Conservation (phyloP, 164 flowering plant genomes). For the Magnolia kwangsiensis region DNA sequence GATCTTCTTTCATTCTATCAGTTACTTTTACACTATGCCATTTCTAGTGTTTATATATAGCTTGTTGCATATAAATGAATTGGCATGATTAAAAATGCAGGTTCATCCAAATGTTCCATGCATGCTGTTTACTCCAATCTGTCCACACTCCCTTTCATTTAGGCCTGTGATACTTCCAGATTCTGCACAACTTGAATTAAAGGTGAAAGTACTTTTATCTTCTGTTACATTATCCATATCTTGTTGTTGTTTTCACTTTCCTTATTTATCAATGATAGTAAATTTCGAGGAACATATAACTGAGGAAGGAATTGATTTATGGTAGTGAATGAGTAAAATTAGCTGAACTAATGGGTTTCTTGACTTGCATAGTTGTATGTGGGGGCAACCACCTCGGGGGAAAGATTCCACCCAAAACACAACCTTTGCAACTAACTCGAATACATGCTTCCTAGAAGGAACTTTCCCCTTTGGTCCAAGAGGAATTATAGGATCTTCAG, state of each 20-base stretch:
- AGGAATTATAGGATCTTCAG: too few species aligned
- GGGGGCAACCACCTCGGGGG: too few species aligned
- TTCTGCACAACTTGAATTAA: slow-evolving; percentile 88
- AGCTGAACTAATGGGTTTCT: too few species aligned
- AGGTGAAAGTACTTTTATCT: slow-evolving; percentile 40
- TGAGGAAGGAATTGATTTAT: background rate
- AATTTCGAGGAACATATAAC: background rate
- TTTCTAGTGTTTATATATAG: background rate
- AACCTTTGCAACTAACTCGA: too few species aligned
- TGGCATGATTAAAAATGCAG: slow-evolving; percentile 40
- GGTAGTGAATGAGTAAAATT: background rate
- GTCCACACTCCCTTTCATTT: slow-evolving; percentile 97
- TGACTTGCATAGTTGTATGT: too few species aligned
- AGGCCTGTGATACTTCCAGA: slow-evolving; percentile 99
- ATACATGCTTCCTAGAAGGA: too few species aligned
- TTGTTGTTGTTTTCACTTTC: background rate
- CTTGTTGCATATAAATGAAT: background rate
- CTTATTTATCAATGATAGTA: background rate
- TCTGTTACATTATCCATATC: background rate
- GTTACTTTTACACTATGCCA: background rate
- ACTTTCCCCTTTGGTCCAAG: too few species aligned
- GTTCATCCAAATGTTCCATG: slow-evolving; percentile 99
- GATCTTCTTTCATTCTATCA: background rate
- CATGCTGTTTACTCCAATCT: slow-evolving; percentile 96
- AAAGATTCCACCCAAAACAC: too few species aligned